Percentiles rank a stretch among this genome's conserved stretches.
These are phyloP conservation scores for Phaeotremella fagi DNA, from an alignment of 768 basidiomycete species.

Conservation along the genomic window DNA sequence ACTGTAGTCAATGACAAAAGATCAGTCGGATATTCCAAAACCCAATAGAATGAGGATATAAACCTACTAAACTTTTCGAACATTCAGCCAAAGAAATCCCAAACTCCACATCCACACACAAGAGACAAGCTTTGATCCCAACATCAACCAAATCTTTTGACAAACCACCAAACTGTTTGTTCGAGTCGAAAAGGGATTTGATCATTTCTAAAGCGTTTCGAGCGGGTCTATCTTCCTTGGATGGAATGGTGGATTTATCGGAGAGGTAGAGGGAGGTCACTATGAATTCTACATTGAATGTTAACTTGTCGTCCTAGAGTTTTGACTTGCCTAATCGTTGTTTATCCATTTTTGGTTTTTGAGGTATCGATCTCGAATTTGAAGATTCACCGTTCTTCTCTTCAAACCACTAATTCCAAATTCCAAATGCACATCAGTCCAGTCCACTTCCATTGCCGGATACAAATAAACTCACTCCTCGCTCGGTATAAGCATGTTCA, in stretches of 20 bases:
- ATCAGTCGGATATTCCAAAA: too few relatives aligned
- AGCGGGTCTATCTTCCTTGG: constrained; percentile 5
- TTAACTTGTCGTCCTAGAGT: not conserved
- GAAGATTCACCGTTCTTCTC: not conserved
- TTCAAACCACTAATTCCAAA: constrained; percentile 9
- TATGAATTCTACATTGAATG: constrained; percentile 26
- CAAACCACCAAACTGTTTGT: constrained; percentile 14
- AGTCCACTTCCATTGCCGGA: not conserved
- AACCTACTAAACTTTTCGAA: too few relatives aligned
- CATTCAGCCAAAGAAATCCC: not conserved
- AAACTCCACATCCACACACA: constrained; percentile 4
- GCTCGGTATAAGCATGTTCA: constrained; percentile 37
- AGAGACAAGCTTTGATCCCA: constrained; percentile 20
- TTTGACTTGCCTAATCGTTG: constrained; percentile 21
- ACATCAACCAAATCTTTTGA: constrained; percentile 28
- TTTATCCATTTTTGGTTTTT: constrained; percentile 15
- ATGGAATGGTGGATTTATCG: constrained; percentile 7
- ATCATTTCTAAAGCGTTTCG: constrained; percentile 17
- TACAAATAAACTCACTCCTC: constrained; percentile 20
- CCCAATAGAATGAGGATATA: too few relatives aligned
- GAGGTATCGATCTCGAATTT: too few relatives aligned
- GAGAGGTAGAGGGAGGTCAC: constrained; percentile 24
- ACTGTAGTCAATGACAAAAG: too few relatives aligned
- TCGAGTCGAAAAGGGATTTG: constrained; percentile 8
- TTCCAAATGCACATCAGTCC: not conserved